Evolutionary conservation across 2,329 filamentous ascomycete genomes (phyloP).

Genomic region (Aspergillus candidus): DNA sequence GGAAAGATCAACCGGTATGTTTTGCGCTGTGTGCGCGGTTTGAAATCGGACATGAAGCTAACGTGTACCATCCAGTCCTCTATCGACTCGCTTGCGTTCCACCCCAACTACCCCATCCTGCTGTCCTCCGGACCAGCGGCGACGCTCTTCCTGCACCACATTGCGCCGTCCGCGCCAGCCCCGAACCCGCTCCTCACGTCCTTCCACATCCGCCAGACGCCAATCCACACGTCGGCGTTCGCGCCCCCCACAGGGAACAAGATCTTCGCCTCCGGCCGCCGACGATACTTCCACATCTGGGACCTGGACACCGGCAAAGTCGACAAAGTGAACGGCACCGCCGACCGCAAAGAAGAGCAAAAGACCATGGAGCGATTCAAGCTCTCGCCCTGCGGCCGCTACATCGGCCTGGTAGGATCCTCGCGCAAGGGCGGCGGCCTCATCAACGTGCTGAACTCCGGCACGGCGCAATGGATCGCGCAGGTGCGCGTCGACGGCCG

Average conservation of each 20-base stretch:
- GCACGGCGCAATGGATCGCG: slow-evolving; percentile 79
- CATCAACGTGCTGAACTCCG: slow-evolving; percentile 75
- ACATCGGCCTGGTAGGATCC: slow-evolving; percentile 76
- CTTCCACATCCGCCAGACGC: slow-evolving; percentile 75
- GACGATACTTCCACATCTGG: slow-evolving; percentile 93
- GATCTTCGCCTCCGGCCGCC: slow-evolving; percentile 81
- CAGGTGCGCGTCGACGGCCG: slow-evolving; percentile 75
- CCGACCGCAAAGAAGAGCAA: slow-evolving; percentile 67
- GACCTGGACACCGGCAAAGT: slow-evolving; percentile 74
- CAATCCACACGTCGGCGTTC: slow-evolving; percentile 80
- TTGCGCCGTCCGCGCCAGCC: slow-evolving; percentile 67
- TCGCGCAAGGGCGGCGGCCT: slow-evolving; percentile 79
- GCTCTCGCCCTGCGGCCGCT: slow-evolving; percentile 76
- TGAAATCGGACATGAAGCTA: neutral
- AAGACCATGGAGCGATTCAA: slow-evolving; percentile 87
- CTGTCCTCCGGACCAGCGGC: slow-evolving; percentile 83
- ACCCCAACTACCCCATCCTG: slow-evolving; percentile 80
- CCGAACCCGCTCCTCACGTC: slow-evolving; percentile 88
- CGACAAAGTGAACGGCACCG: slow-evolving; percentile 72
- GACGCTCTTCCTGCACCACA: slow-evolving; percentile 81
- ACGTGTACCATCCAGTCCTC: slow-evolving; percentile 47
- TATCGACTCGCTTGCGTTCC: slow-evolving; percentile 80
- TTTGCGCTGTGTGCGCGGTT: neutral
- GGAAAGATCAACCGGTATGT: slow-evolving; percentile 63
- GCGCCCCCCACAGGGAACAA: slow-evolving; percentile 64